Conservation (phyloP, 257 asterid species). For the Capsicum pubescens region DNA sequence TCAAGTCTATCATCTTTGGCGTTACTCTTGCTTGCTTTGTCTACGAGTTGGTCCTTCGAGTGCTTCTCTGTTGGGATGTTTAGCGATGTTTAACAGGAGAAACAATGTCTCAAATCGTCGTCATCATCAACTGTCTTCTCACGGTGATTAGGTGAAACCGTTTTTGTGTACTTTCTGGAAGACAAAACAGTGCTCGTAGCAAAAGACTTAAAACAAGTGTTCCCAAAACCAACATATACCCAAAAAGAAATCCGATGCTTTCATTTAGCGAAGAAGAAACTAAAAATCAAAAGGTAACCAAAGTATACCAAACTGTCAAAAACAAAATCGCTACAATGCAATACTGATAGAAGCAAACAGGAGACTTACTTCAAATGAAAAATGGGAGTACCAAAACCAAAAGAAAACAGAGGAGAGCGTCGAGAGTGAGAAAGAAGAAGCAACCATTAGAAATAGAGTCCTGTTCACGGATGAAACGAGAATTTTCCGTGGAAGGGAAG, state of each 20-base stretch:
- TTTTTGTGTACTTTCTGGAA: not conserved
- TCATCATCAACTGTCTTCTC: not conserved
- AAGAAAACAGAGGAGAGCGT: not conserved
- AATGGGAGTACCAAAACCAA: not conserved
- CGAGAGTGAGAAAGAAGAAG: not conserved
- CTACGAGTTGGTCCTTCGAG: not conserved
- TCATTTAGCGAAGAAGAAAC: not conserved
- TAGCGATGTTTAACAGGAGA: not conserved
- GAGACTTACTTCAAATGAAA: not conserved
- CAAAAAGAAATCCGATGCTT: not conserved
- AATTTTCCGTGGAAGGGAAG: not conserved
- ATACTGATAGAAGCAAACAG: not conserved
- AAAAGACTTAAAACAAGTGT: not conserved
- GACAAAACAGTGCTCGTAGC: not conserved
- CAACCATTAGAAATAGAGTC: not conserved
- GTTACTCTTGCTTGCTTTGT: not conserved
- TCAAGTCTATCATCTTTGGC: no score
- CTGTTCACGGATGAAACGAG: not conserved
- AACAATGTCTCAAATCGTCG: not conserved
- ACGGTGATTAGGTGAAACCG: not conserved
- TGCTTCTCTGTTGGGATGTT: not conserved
- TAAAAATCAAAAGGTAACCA: not conserved
- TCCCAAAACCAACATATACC: not conserved
- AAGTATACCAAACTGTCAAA: not conserved
- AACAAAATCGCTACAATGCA: not conserved